Evolutionary conservation across 768 basidiomycete species (phyloP), one percentile per base, ranked within the genome.

Genomic region (Russula foetens): DNA sequence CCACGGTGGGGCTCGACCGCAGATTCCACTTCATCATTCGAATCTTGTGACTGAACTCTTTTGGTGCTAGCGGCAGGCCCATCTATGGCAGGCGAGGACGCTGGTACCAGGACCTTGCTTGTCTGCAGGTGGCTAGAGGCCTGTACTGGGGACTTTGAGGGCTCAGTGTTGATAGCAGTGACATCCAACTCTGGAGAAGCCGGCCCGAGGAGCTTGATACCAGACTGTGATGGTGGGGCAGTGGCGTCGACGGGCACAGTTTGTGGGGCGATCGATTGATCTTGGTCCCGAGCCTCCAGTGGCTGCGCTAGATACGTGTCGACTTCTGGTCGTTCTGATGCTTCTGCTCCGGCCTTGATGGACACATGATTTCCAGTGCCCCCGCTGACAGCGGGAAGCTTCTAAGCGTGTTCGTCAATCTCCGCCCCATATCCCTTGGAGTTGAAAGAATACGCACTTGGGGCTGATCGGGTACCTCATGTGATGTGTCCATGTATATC

Each of bases 1-100:
- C 38, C 35, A 52, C 21, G 35, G 11, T 43, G 47, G 2, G 29
- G 29, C 29, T 60, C 53, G 35, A 56, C 59, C 28, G 41, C 15
- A 48, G 63, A 44, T 19, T 66, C 63, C 1, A 62, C 49, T n/a
- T 61, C 63, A 31, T 65, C 63, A 46, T 41, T 53, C 21, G 53
- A 44, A 23, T 59, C 50, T 48, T 58, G 41, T n/a, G 31, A 45
- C 24, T 39, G 56, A 43, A 15, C n/a, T 17, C 54, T 44, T 33
- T 23, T 48, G 2, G 33, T 19, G 9, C 41, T 47, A 15, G 47
- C 26, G 33, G 33, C 19, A 29, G 29, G 21, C n/a, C 7, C 26
- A 45, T 51, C 35, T 19, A 53, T 35, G 45, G 43, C n/a, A n/a
- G 61, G 56, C 14, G 61, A 58, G 38, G 61, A 62, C 21, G 61